Percentiles rank a stretch among this genome's conserved stretches.
phyloP scores from a whole-genome alignment of 805 yeast species.

The Starmerella asiatica region DNA sequence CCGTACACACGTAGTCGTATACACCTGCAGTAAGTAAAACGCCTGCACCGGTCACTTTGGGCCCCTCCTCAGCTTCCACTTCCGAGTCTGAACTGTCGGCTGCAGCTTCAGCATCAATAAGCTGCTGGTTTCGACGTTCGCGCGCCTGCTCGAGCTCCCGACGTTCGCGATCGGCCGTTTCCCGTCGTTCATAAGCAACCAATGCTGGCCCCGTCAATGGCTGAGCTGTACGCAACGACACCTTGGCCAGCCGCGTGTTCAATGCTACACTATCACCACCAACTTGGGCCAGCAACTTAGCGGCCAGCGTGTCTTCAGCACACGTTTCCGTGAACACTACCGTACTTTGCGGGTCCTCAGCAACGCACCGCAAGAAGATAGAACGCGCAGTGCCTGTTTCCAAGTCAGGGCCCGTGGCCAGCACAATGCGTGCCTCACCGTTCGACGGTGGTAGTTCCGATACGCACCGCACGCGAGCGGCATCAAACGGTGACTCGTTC shows the following conservation, averaged over 20 bases:
- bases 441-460: conserved; percentile 30
- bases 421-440: conserved; percentile 50
- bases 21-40: conserved; percentile 26
- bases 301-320: conserved; percentile 35
- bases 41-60: conserved; percentile 20
- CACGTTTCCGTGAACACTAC: conserved; percentile 62
- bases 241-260: conserved; percentile 21
- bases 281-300: conserved; percentile 31
- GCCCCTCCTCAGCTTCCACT: conserved; percentile 24
- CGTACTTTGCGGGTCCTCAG: conserved; percentile 53
- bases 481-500: conserved; percentile 71
- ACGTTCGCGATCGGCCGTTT: conserved; percentile 9
- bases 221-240: conserved; percentile 16
- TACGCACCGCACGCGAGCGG: conserved; percentile 42
- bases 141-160: conserved; percentile 24
- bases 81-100: conserved; percentile 22
- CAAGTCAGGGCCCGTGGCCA: conserved; percentile 57
- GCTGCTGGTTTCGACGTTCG: conserved; percentile 29
- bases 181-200: conserved; percentile 20
- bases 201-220: conserved; percentile 28
- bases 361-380: conserved; percentile 32
- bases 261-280: not conserved
- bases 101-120: conserved; percentile 28
- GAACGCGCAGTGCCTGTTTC: conserved; percentile 45
- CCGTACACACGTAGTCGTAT: conserved; percentile 31